These are phyloP conservation scores for Neurospora sp. DNA, from an alignment of 495 filamentous ascomycete species.

Conservation along the genomic window DNA sequence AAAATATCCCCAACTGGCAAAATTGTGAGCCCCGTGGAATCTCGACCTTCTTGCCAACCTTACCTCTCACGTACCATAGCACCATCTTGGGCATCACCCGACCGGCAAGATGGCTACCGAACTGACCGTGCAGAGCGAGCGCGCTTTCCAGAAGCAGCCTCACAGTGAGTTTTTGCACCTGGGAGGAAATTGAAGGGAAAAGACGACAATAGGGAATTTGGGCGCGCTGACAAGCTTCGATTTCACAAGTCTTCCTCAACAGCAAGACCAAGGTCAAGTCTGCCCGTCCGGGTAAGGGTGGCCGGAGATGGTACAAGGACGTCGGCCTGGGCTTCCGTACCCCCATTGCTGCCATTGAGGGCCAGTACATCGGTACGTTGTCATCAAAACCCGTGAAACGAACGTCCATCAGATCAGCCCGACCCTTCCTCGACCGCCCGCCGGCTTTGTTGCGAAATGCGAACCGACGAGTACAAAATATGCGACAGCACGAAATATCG, in stretches of 20 bases:
- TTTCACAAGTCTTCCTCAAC: constrained; percentile 70
- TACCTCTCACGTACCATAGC: constrained; percentile 9
- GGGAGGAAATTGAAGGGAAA: not conserved
- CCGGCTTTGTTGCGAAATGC: not conserved
- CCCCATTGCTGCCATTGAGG: constrained; percentile 95
- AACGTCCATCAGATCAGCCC: not conserved
- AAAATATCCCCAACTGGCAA: constrained; percentile 22
- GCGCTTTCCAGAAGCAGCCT: constrained; percentile 98
- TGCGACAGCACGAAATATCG: not conserved
- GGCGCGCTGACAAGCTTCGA: constrained; percentile 11
- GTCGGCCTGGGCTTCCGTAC: constrained; percentile 98
- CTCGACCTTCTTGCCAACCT: constrained; percentile 12
- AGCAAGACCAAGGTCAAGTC: constrained; percentile 82
- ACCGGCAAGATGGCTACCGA: constrained; percentile 93
- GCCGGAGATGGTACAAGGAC: constrained; percentile 99
- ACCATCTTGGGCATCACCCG: constrained; percentile 22
- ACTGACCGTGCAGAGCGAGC: constrained; percentile 95
- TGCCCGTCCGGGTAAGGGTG: constrained; percentile 64
- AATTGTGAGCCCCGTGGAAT: constrained; percentile 13
- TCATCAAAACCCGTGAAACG: constrained; percentile 2
- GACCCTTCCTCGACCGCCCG: not conserved
- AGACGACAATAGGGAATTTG: constrained; percentile 1
- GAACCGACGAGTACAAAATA: not conserved
- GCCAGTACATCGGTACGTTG: constrained; percentile 93
- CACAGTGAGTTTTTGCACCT: constrained; percentile 46